Evolutionary conservation across 2,329 filamentous ascomycete species (phyloP).

Genomic region (Ophiostoma novo-ulmi): DNA sequence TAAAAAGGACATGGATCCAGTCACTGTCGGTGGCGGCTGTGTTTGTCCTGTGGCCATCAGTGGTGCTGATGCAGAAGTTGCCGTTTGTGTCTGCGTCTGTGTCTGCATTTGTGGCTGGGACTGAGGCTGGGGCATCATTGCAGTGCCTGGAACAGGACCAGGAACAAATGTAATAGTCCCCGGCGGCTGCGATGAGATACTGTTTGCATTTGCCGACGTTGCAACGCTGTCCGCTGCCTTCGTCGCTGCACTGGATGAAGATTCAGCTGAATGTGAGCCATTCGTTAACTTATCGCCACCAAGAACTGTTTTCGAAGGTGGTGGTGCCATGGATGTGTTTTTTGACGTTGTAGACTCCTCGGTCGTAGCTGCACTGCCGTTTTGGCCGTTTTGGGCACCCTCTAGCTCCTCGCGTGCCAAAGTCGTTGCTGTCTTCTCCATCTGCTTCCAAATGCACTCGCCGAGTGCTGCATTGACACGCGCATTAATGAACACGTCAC

Average conservation of each 20-base stretch:
- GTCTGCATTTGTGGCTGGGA: not conserved
- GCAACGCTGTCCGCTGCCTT: not conserved
- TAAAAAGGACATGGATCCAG: not conserved
- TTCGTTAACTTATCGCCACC: not conserved
- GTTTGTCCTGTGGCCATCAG: not conserved
- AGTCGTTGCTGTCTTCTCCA: constrained; percentile 49
- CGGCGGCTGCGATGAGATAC: not conserved
- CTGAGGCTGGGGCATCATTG: not conserved
- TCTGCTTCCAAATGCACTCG: constrained; percentile 51
- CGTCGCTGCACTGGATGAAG: not conserved
- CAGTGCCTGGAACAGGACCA: not conserved
- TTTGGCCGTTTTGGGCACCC: not conserved
- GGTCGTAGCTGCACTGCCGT: not conserved
- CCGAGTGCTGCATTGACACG: constrained; percentile 50
- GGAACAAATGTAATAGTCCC: not conserved
- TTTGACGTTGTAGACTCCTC: not conserved
- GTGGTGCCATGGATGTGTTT: not conserved
- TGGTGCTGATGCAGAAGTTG: not conserved
- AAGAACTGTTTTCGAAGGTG: not conserved
- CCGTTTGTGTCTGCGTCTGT: not conserved
- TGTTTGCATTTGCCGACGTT: not conserved
- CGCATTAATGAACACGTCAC: constrained; percentile 55
- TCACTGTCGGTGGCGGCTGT: not conserved
- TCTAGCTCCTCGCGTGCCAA: constrained; percentile 31
- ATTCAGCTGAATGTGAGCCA: not conserved